Evolutionary conservation across 441 rosid species (phyloP), one percentile per base, ranked within the genome.

Genomic region (Gossypium trilobum): DNA sequence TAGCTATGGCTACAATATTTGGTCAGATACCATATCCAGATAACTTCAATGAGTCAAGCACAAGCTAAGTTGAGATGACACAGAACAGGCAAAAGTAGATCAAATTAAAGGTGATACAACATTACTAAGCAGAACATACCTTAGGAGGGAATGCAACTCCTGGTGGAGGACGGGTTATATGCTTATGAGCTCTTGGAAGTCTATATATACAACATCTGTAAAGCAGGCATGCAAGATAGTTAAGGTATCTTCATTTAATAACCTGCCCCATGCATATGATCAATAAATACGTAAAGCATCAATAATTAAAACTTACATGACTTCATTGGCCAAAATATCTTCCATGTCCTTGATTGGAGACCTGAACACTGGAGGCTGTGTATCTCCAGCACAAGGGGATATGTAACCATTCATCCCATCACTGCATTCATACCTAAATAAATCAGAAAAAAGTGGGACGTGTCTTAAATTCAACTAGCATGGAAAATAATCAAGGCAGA

Each of bases 321-420:
- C 97, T 90, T 86, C 88, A 78, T 92, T 94, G 80, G 84, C 77
- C 86, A 83, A 79, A 68, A 94, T 83, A 86, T 94, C 99, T 78
- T 90, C 96, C 95, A 92, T 85, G 73, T 87, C 88, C 10, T 52
- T 77, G 46, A 94, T 82, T 5, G 97, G 97, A 74, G 99, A 94
- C 78, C 89, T 85, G 78, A 89, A 85, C 80, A 88, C 72, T 27
- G 96, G 87, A 71, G 95, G 97, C 70, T 86, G 92, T 61, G 89
- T 76, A 75, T 89, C 94, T 78, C 87, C 97, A 74, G 78, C 84
- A 74, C 92, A 92, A 31, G 95, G 92, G 48, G 87, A 86, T 76
- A 94, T 78, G 79, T 86, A 94, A 70, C 97, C 99, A 67, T 92
- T 90, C 97, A 94, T 94, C 71, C 92, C 97, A 70, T 85, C 93